Conservation (phyloP, 306 rosid species). For the Hippophae gyantsensis region DNA sequence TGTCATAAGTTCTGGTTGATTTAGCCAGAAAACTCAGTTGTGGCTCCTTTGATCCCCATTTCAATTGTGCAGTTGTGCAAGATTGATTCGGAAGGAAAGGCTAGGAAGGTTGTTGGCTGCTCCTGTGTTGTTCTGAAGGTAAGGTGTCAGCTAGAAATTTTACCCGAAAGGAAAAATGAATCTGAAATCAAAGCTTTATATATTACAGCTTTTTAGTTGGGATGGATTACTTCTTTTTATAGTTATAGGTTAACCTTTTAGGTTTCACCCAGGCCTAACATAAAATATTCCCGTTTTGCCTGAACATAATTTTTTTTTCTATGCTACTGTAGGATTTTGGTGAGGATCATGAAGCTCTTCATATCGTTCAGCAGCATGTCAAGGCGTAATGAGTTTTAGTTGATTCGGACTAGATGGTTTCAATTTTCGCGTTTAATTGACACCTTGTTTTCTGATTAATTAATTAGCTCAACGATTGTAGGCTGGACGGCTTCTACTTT, state of each 20-base stretch:
- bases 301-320: neutral
- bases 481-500: no score
- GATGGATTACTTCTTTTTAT: no score
- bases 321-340: constrained; percentile 30
- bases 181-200: neutral
- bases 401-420: constrained; percentile 1
- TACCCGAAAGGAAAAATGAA: neutral
- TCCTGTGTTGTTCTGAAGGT: constrained; percentile 84
- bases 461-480: neutral
- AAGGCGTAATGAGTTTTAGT: constrained; percentile 21
- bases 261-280: no score
- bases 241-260: no score
- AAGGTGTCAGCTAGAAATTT: neutral
- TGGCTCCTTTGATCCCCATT: neutral
- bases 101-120: constrained; percentile 52
- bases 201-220: neutral
- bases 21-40: neutral
- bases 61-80: constrained; percentile 49
- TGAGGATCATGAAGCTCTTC: constrained; percentile 38
- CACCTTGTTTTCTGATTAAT: constrained; percentile 3
- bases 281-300: no score
- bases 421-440: constrained; percentile 1
- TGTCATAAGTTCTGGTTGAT: neutral
- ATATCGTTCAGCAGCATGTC: constrained; percentile 44
- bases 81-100: constrained; percentile 81